Evolutionary conservation across 345 rosid species (phyloP), one percentile per base, ranked within the genome.

Genomic region (Citrus glauca): DNA sequence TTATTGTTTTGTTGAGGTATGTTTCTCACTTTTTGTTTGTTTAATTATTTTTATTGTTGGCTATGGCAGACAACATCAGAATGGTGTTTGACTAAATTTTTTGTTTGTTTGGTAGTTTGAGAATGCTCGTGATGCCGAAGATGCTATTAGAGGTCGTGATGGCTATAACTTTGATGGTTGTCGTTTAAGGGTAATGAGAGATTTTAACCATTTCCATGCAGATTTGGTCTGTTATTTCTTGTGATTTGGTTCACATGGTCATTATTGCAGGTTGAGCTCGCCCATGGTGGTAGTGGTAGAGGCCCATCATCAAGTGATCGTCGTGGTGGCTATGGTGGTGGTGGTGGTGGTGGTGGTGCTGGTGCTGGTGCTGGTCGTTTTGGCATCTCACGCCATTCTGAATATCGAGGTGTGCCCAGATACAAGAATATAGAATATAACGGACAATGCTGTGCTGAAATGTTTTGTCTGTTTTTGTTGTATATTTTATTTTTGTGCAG

Each of bases 261-360:
- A 40, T 79, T 27, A 72, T 13, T 83, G 83, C 81, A 96, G 99
- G 98, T 96, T 84, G 99, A 96, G 84, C 98, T 96, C 84, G 97
- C 99, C 69, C 99, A 95, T 90, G 99, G 99, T 82, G 99, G 98
- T 72, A 86, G 99, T 82, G 99, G 98, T 70, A 85, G 97, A 81
- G 95, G 98, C 61, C 97, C 82, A 73, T 83, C 92, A 65, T 87
- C 94, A 72, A 82, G 90, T 82, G 97, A 92, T 83, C 93, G 93
- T 35, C 90, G 94, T 81, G 91, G 92, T 76, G 84, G 90, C 19
- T 88, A 86, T 24, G 86, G 86, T 40, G 86, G 89, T 40, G 84
- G 86, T 38, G 84, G 84, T 62, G 84, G 86, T 62, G 86, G 84
- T 22, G 75, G 62, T 28, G 75, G 9, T 37, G 40, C 1, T n/a